Conservation (phyloP, 1,284 basidiomycete species). For the Tilletiopsis washingtonensis region DNA sequence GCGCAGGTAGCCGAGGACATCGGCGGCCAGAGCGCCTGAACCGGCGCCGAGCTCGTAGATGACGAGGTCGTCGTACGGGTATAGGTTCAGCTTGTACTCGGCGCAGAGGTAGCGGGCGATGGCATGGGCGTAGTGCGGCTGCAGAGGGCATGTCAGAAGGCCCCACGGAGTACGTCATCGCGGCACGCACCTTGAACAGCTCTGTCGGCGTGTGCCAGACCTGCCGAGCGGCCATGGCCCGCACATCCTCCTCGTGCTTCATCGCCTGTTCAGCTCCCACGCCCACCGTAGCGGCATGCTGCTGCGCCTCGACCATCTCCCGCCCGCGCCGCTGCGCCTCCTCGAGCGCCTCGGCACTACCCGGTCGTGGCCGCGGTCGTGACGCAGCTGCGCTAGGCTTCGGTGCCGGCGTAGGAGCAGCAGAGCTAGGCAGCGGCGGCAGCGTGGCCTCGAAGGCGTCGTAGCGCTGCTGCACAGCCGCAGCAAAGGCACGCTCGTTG, state of each 20-base stretch:
- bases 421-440: not conserved
- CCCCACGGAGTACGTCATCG: not conserved
- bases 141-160: not conserved
- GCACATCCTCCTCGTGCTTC: conserved; percentile 49
- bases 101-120: conserved; percentile 79
- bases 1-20: conserved; percentile 73
- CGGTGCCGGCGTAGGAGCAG: no score
- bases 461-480: conserved; percentile 62
- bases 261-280: no score
- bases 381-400: not conserved
- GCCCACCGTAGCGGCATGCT: no score
- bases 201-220: conserved; percentile 99
- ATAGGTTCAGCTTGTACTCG: conserved; percentile 82
- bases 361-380: not conserved
- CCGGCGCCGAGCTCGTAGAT: conserved; percentile 98
- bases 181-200: conserved; percentile 73
- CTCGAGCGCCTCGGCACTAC: conserved; percentile 27
- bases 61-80: conserved; percentile 84
- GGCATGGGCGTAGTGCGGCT: conserved; percentile 91
- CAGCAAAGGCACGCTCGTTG: conserved; percentile 70
- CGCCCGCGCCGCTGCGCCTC: conserved; percentile 21
- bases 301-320: conserved; percentile 29
- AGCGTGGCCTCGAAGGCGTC: conserved; percentile 31
- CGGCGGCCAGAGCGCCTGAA: conserved; percentile 84
- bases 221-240: conserved; percentile 60